Evolutionary conservation across 108 stramenopile genomes (phyloP).

Genomic region (Nitzschia sp.): DNA sequence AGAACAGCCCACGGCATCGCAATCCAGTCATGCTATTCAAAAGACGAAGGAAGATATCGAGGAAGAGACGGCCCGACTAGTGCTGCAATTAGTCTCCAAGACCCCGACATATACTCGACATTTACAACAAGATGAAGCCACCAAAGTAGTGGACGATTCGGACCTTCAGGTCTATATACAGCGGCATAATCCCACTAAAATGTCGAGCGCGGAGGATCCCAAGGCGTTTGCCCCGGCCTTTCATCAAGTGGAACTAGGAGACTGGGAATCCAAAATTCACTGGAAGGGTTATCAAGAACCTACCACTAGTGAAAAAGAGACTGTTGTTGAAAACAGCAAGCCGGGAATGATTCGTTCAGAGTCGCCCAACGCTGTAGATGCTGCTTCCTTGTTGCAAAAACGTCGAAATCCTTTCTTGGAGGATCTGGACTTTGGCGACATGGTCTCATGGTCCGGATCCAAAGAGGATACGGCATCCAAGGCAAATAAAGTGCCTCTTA

Average conservation of each 20-base stretch:
- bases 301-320: not conserved
- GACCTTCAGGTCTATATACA: slow-evolving; percentile 24
- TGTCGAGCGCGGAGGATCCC: not conserved
- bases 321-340: not conserved
- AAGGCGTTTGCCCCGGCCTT: slow-evolving; percentile 46
- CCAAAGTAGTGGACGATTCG: slow-evolving; percentile 25
- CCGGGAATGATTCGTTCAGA: not conserved
- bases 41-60: slow-evolving; percentile 26
- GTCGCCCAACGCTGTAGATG: slow-evolving; percentile 1
- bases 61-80: slow-evolving; percentile 43
- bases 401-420: slow-evolving; percentile 82
- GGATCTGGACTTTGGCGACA: slow-evolving; percentile 60
- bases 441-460: slow-evolving; percentile 68
- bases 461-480: slow-evolving; percentile 50
- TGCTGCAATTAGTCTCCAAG: slow-evolving; percentile 41
- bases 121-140: slow-evolving; percentile 32
- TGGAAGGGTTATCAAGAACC: slow-evolving; percentile 67
- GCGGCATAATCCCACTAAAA: not conserved
- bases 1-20: not conserved
- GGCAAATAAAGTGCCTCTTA: slow-evolving; percentile 57
- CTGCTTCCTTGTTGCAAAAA: slow-evolving; percentile 31
- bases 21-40: not conserved
- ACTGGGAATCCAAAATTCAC: slow-evolving; percentile 85
- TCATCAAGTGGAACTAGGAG: slow-evolving; percentile 70
- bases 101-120: slow-evolving; percentile 43